These are phyloP conservation scores for Phyllostachys edulis DNA, from an alignment of 176 grass and related monocot genomes.

Conservation along the genomic window DNA sequence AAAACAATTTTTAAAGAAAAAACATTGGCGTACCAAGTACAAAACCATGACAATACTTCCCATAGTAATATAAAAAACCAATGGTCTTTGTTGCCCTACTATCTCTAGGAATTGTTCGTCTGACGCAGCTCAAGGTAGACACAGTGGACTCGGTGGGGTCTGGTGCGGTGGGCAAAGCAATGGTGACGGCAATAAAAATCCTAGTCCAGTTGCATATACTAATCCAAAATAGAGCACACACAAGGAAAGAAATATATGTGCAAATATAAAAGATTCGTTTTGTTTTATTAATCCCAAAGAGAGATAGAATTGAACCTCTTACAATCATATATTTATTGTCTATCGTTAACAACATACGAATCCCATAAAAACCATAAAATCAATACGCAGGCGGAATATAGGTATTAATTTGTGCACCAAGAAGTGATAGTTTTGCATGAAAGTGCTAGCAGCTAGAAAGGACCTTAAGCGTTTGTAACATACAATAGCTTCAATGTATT, in stretches of 20 bases:
- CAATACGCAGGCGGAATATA: not conserved
- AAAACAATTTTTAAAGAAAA: not conserved
- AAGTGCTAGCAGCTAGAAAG: not conserved
- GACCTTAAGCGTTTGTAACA: not conserved
- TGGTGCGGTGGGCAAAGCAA: not conserved
- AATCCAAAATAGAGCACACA: not conserved
- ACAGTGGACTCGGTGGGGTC: not conserved
- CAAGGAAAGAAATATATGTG: not conserved
- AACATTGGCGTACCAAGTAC: not conserved
- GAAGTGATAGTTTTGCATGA: constrained; percentile 7
- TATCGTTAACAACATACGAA: not conserved
- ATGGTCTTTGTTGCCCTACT: not conserved
- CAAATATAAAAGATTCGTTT: not conserved
- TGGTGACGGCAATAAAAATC: not conserved
- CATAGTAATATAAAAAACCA: not conserved
- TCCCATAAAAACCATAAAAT: not conserved
- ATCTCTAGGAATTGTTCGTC: not conserved
- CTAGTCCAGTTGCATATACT: not conserved
- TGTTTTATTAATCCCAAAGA: not conserved
- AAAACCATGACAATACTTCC: not conserved
- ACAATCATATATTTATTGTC: not conserved
- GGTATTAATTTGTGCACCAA: constrained; percentile 2
- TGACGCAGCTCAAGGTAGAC: not conserved
- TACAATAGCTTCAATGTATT: not conserved
- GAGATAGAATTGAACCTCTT: not conserved